Evolutionary conservation across 164 flowering plant genomes (phyloP), one percentile per base, ranked within the genome.

Genomic region (Liquidambar formosana): DNA sequence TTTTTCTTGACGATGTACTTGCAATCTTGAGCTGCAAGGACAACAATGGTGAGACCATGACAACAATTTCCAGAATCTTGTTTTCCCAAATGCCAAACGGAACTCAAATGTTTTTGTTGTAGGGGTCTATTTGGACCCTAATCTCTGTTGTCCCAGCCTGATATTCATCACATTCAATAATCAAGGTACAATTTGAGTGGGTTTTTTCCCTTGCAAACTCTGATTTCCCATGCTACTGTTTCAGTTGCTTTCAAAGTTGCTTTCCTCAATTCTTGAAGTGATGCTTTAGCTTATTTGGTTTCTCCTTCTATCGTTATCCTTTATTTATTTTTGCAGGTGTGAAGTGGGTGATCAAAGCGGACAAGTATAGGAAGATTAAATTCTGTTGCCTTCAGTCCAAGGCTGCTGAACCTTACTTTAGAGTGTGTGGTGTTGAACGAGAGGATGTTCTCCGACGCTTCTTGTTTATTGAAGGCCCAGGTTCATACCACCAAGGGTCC

Each of bases 361-460:
- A 94, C 79, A 84, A 86, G 75, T 48, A 88, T 65, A 83, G 72
- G 80, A 87, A 88, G 82, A 89, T 94, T 70, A 94, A 89, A 75
- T 94, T 90, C 78, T 94, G 98, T 71, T 90, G 96, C 76, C 79
- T 94, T 53, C 98, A 94, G 78, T 94, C 97, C 23, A 71, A 82
- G 64, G 83, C 90, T 77, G 97, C 97, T 46, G 95, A 92, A 62
- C 98, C 95, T 4, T 94, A 94, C 76, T 54, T 94, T 84, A 76
- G 59, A 3, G 22, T 79, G 1, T 81, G 91, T 73, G 93, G 93
- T 38, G 77, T 94, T 46, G 84, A 79, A 8, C 77, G 89, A 64
- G 88, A 88, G 73, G 94, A 90, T 78, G 96, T 94, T 69, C 84
- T 82, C 45, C 88, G 85, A 2, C 88, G 96, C 51, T 90, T 94